Evolutionary conservation across 2,329 filamentous ascomycete genomes (phyloP).

Genomic region (Diaporthe ilicicola): DNA sequence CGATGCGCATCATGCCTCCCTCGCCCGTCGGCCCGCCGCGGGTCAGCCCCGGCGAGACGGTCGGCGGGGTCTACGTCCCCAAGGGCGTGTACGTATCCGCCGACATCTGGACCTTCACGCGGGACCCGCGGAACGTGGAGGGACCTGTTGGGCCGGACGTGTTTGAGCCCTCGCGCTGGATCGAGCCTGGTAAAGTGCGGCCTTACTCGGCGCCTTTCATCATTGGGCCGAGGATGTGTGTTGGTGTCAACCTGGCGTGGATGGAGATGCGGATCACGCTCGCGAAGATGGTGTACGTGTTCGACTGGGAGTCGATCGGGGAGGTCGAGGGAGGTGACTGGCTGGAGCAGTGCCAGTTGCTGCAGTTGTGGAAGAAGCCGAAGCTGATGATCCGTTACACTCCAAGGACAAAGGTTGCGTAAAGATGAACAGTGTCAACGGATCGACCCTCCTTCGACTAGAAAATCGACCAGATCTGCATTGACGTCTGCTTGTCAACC

Average conservation of each 20-base stretch:
- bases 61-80: constrained; percentile 40
- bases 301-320: constrained; percentile 33
- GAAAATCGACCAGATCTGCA: too few species aligned
- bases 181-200: constrained; percentile 23
- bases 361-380: constrained; percentile 40
- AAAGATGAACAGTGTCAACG: too few species aligned
- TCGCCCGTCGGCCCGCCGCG: constrained; percentile 39
- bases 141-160: constrained; percentile 28
- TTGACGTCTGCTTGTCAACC: too few species aligned
- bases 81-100: constrained; percentile 37
- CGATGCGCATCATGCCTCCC: constrained; percentile 19
- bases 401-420: background rate
- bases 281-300: constrained; percentile 39
- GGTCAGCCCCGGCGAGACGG: constrained; percentile 38
- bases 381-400: constrained; percentile 36
- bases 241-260: constrained; percentile 40
- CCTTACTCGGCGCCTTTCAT: constrained; percentile 37
- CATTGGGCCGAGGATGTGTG: constrained; percentile 37
- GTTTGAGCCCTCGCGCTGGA: constrained; percentile 41
- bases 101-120: constrained; percentile 37
- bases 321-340: constrained; percentile 36
- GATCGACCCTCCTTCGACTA: too few species aligned
- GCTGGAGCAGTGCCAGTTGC: constrained; percentile 35
- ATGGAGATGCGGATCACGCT: constrained; percentile 41
- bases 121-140: constrained; percentile 35